Evolutionary conservation across 768 basidiomycete genomes (phyloP), one percentile per base, ranked within the genome.

Genomic region (Pholiota microspora): DNA sequence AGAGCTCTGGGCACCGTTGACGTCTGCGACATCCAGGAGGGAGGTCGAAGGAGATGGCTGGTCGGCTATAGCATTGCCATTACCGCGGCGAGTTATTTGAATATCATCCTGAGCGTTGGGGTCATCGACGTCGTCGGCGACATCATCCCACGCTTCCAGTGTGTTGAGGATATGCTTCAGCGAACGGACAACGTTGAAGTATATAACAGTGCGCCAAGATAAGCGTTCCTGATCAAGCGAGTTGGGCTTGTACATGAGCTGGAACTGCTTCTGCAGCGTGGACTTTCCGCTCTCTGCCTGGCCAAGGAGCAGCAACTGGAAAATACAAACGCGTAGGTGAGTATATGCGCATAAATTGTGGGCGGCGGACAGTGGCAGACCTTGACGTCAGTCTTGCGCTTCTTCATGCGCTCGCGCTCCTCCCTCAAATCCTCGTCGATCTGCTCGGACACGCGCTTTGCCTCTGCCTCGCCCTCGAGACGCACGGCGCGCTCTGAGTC

Each of bases 281-380:
- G 85, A 85, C 65, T 89, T 89, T 61, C 86, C 87, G 45, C 85
- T 88, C 73, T 89, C 88, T 34, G 88, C 87, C 63, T 89, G 88
- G 34, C 88, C 88, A 35, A 89, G 78, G 53, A 91, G 77, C n/a
- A 90, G 71, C 38, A 89, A 70, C 86, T 90, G 56, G 27, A 24
- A 54, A 34, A 23, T 34, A 51, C 12, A 47, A 53, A 48, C 36
- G 45, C 48, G 58, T 16, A 35, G 42, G 59, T 74, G 53, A 73
- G 60, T 76, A 72, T 74, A 75, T 73, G 69, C 69, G 73, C 56
- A 44, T 58, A 53, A 47, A 51, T 16, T 45, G 23, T 24, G 4
- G 56, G 51, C 53, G 28, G 27, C 7, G 45, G 44, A 18, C 45
- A 38, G 64, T 52, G 10, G 44, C 63, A 24, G 15, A 69, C 90